These are phyloP conservation scores for Penicillium freii DNA, from an alignment of 2,329 filamentous ascomycete genomes.

Conservation along the genomic window DNA sequence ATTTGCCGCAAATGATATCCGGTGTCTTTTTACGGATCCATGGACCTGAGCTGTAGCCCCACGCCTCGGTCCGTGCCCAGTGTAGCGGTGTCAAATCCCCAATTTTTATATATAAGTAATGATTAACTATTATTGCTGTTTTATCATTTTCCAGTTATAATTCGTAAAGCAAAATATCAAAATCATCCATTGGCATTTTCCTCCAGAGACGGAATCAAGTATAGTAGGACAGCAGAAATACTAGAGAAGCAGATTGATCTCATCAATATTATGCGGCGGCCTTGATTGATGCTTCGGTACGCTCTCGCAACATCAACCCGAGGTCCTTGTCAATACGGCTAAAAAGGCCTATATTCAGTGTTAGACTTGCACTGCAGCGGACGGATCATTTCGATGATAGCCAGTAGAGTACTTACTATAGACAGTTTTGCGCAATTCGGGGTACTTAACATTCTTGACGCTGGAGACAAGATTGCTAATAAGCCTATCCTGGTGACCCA, in stretches of 20 bases:
- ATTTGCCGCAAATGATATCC: too few relatives aligned
- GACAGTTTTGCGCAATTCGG: conserved; percentile 25
- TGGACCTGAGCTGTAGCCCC: too few relatives aligned
- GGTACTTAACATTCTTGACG: conserved; percentile 21
- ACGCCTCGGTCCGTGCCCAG: too few relatives aligned
- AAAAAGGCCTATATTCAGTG: conserved; percentile 17
- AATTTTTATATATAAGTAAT: too few relatives aligned
- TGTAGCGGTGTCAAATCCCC: too few relatives aligned
- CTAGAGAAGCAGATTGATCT: neutral
- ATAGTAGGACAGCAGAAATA: too few relatives aligned
- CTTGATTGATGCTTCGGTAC: neutral
- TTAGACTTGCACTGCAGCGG: neutral
- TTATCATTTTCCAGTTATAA: too few relatives aligned
- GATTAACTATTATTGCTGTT: too few relatives aligned
- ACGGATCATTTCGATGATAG: neutral
- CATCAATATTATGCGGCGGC: neutral
- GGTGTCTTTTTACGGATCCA: too few relatives aligned
- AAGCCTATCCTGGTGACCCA: conserved; percentile 35
- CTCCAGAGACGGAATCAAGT: too few relatives aligned
- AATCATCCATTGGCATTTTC: too few relatives aligned
- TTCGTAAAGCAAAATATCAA: too few relatives aligned
- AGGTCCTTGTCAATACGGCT: conserved; percentile 23
- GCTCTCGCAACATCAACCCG: neutral
- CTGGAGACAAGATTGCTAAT: conserved; percentile 29
- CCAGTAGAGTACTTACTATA: conserved; percentile 26